These are phyloP conservation scores for Fusarium sp. DNA, from an alignment of 2,329 filamentous ascomycete genomes.

Conservation along the genomic window DNA sequence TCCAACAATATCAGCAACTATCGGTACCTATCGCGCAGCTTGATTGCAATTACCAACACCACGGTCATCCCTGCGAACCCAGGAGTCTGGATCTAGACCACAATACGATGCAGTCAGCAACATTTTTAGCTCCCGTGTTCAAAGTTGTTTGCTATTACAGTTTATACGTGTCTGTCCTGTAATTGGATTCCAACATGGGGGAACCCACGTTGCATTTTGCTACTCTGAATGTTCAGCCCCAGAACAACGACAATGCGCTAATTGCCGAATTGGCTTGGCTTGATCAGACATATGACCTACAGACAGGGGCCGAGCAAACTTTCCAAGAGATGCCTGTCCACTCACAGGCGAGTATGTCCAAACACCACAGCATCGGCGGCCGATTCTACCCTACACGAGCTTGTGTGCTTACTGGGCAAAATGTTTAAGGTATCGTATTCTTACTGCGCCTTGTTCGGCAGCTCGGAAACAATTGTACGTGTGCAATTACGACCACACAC, in stretches of 20 bases:
- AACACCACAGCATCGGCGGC: slow-evolving; percentile 13
- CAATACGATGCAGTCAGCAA: slow-evolving; percentile 11
- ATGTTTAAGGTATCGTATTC: slow-evolving; percentile 17
- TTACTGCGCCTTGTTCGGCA: slow-evolving; percentile 26
- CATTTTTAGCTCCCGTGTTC: slow-evolving; percentile 21
- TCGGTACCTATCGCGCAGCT: slow-evolving; percentile 17
- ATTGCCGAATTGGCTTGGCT: slow-evolving; percentile 27
- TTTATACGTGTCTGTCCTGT: background rate
- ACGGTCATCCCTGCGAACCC: slow-evolving; percentile 19
- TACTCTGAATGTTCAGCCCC: slow-evolving; percentile 16
- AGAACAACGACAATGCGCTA: slow-evolving; percentile 6
- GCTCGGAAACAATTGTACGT: slow-evolving; percentile 10
- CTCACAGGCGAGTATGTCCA: slow-evolving; percentile 28
- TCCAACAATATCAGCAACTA: slow-evolving; percentile 21
- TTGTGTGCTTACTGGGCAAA: slow-evolving; percentile 7
- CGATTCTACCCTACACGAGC: slow-evolving; percentile 35
- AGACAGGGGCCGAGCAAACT: slow-evolving; percentile 22
- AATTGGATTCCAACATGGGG: slow-evolving; percentile 18
- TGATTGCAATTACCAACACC: slow-evolving; percentile 18
- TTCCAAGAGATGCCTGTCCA: slow-evolving; percentile 24
- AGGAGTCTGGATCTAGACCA: slow-evolving; percentile 3
- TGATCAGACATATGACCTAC: slow-evolving; percentile 19
- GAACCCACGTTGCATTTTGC: slow-evolving; percentile 26
- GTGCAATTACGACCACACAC: slow-evolving; percentile 10
- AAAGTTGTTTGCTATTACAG: slow-evolving; percentile 5